Base-by-base conservation (phyloP, 2,329 filamentous ascomycete genomes). In the Rutstroemia sp. region DNA sequence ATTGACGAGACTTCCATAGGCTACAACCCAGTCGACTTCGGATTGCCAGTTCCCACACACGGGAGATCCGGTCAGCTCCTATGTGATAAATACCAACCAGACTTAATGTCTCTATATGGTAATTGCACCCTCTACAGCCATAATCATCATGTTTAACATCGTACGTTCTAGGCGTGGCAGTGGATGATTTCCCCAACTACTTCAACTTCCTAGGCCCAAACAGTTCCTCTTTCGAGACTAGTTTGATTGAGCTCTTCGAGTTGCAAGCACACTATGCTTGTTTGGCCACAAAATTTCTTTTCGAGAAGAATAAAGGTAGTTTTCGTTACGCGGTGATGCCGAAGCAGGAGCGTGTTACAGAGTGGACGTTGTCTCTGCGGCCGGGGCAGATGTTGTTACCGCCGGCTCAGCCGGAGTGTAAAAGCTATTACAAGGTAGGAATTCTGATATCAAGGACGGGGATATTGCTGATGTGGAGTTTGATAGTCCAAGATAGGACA, bases 121-220 rank as follows among this genome's bases (percentile, higher is more conserved):
- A 42, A 4, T 8, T 41, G 19, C 25, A 2, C 12, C 5, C 3
- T n/a, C 16, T 42, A 17, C 6, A 6, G 6, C n/a, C 10, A 5
- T 3, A 14, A 14, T 19, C 1, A 3, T 34, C 1, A 12, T 5
- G 8, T 42, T 19, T 42, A 19, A 19, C 19, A 17, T 42, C 8
- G 5, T 41, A 19, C 19, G 4, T 17, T 42, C 19, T n/a, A 42
- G 23, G 48, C 14, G 48, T 51, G 7, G 48, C 38, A 14, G 38
- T 51, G 9, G 48, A 51, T 12, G 48, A 51, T 23, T 51, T 51
- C 21, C 38, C 48, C 3, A 51, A 51, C 9, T 51, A 42, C 23
- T 51, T 42, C 48, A 51, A 42, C 7, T 51, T 51, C 21, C 48
- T 51, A 3, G 48, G 48, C 6, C 48, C 23, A 19, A 51, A 51